Percentiles rank a stretch among this genome's conserved stretches.
phyloP scores from a whole-genome alignment of 192 early-diverging fungal species.

The Coemansia sp. region DNA sequence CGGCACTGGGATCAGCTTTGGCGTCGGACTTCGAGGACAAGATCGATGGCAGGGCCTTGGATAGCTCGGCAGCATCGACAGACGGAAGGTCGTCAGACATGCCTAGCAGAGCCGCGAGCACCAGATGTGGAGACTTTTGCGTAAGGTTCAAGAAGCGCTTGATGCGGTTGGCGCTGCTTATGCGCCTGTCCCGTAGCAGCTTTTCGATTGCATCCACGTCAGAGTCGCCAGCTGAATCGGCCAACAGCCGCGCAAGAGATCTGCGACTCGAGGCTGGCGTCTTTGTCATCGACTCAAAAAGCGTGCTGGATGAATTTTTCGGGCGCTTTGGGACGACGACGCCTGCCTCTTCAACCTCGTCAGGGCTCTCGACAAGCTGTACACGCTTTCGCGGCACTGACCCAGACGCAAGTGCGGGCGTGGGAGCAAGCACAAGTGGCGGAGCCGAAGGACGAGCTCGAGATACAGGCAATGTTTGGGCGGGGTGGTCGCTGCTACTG shows the following conservation, averaged over 20 bases:
- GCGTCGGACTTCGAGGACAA: background rate
- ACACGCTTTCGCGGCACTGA: constrained; percentile 2
- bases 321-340: constrained; percentile 14
- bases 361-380: background rate
- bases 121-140: constrained; percentile 19
- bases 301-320: background rate
- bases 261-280: background rate
- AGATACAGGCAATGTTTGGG: background rate
- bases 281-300: background rate
- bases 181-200: constrained; percentile 31
- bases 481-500: background rate
- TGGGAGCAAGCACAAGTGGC: background rate
- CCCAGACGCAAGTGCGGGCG: background rate
- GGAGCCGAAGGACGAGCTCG: background rate
- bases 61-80: constrained; percentile 14
- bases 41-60: constrained; percentile 1
- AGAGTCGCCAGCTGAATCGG: background rate
- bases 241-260: constrained; percentile 6
- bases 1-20: background rate
- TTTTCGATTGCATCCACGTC: constrained; percentile 24
- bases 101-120: constrained; percentile 17
- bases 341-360: background rate
- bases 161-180: constrained; percentile 27
- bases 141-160: constrained; percentile 22
- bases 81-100: constrained; percentile 16